Percentiles rank a stretch among this genome's conserved stretches.
phyloP scores from a whole-genome alignment of 108 stramenopile genomes.

The Stephanodiscus minutulus region DNA sequence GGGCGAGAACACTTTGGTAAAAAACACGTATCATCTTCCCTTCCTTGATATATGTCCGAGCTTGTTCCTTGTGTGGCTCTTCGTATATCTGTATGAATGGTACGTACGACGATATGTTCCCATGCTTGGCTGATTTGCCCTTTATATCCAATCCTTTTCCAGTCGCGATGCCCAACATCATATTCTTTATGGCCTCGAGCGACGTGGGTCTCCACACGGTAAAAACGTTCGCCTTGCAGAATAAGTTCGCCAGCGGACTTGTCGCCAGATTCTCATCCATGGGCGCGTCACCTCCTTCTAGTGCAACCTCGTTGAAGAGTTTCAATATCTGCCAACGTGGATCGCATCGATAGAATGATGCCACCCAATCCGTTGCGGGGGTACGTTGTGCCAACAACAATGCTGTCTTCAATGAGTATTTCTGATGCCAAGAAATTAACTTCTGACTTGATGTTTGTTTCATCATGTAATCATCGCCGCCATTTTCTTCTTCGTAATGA shows the following conservation, averaged over 20 bases:
- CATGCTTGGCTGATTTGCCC: slow-evolving; percentile 72
- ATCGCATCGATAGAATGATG: slow-evolving; percentile 51
- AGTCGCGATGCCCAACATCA: slow-evolving; percentile 68
- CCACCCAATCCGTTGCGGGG: slow-evolving; percentile 44
- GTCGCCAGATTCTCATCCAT: slow-evolving; percentile 38
- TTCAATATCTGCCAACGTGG: slow-evolving; percentile 61
- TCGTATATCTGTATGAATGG: slow-evolving; percentile 75
- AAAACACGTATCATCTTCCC: slow-evolving; percentile 37
- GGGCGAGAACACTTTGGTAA: slow-evolving; percentile 21
- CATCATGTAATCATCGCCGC: slow-evolving; percentile 2
- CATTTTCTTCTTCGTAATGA: neutral
- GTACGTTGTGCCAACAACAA: slow-evolving; percentile 23
- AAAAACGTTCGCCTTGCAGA: slow-evolving; percentile 52
- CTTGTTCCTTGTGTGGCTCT: slow-evolving; percentile 54
- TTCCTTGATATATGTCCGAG: slow-evolving; percentile 22
- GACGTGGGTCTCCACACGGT: slow-evolving; percentile 78
- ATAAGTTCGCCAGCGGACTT: slow-evolving; percentile 26
- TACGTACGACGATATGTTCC: slow-evolving; percentile 61
- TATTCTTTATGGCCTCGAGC: slow-evolving; percentile 65
- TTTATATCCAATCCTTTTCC: slow-evolving; percentile 85
- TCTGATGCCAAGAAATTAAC: slow-evolving; percentile 31
- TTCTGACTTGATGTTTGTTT: slow-evolving; percentile 1
- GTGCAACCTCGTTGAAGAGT: slow-evolving; percentile 67
- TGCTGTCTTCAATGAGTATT: slow-evolving; percentile 21
- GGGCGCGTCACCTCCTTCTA: slow-evolving; percentile 45